Conservation (phyloP, 768 basidiomycete species). For the Pilatotrama ljubarskyi region DNA sequence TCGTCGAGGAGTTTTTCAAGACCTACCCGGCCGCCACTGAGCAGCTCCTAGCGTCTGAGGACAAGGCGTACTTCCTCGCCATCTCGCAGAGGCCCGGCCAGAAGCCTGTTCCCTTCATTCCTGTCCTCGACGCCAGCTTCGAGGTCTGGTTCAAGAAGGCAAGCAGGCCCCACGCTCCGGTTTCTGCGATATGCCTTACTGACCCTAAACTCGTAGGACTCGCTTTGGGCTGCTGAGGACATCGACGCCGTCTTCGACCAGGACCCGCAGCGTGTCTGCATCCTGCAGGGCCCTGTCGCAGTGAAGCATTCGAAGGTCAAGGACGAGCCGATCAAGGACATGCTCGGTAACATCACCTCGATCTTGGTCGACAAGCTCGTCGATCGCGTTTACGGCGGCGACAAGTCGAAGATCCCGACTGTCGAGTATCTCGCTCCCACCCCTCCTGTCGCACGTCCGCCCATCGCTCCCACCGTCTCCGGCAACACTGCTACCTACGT, state of each 20-base stretch:
- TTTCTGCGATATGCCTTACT: neutral
- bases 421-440: slow-evolving; percentile 77
- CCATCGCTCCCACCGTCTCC: slow-evolving; percentile 40
- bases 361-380: slow-evolving; percentile 78
- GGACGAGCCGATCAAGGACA: slow-evolving; percentile 91
- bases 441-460: slow-evolving; percentile 38
- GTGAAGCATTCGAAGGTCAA: slow-evolving; percentile 84
- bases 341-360: slow-evolving; percentile 85
- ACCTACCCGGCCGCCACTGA: slow-evolving; percentile 78
- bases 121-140: slow-evolving; percentile 88
- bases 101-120: slow-evolving; percentile 98
- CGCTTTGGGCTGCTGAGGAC: slow-evolving; percentile 96
- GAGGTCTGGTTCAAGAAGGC: slow-evolving; percentile 99
- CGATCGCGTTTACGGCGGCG: slow-evolving; percentile 73
- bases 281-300: slow-evolving; percentile 95
- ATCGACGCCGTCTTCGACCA: slow-evolving; percentile 99
- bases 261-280: slow-evolving; percentile 97
- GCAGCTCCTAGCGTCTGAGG: slow-evolving; percentile 90
- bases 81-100: slow-evolving; percentile 96
- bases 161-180: slow-evolving; percentile 20
- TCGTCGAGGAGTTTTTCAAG: slow-evolving; percentile 82
- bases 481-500: slow-evolving; percentile 49
- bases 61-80: slow-evolving; percentile 92
- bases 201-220: slow-evolving; percentile 62
- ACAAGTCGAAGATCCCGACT: slow-evolving; percentile 71